Evolutionary conservation across 139 green algal genomes (phyloP).

Genomic region (Prasinococcaceae sp.): DNA sequence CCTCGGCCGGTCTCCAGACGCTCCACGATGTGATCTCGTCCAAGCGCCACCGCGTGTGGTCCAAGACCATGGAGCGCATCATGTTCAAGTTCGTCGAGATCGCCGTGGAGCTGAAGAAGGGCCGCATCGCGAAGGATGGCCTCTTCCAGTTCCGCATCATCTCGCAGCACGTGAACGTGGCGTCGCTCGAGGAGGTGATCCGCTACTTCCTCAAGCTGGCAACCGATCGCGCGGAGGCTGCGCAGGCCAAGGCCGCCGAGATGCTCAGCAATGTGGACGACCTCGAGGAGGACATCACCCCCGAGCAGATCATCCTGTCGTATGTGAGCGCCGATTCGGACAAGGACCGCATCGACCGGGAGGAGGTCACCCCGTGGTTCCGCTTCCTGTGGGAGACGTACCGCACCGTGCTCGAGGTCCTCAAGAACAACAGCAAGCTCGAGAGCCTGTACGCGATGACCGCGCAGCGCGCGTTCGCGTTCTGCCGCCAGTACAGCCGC

Average conservation of each 20-base stretch:
- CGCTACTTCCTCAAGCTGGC: conserved; percentile 91
- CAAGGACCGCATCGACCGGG: conserved; percentile 86
- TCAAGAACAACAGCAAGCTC: conserved; percentile 94
- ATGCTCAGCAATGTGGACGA: conserved; percentile 71
- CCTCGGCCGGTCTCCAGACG: conserved; percentile 59
- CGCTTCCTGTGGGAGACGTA: conserved; percentile 99
- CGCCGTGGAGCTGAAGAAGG: conserved; percentile 39
- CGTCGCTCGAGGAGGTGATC: conserved; percentile 91
- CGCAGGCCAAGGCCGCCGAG: conserved; percentile 28
- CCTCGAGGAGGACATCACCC: conserved; percentile 83
- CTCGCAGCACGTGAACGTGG: conserved; percentile 88
- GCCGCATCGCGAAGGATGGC: conserved; percentile 89
- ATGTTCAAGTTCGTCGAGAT: conserved; percentile 87
- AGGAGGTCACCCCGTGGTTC: conserved; percentile 98
- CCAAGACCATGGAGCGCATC: conserved; percentile 78
- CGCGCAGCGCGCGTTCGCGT: conserved; percentile 56
- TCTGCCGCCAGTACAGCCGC: conserved; percentile 94
- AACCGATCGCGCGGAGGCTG: conserved; percentile 72
- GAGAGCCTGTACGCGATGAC: conserved; percentile 88
- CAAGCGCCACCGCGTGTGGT: conserved; percentile 90
- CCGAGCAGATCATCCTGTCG: conserved; percentile 93
- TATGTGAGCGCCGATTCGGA: conserved; percentile 87
- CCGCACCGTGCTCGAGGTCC: conserved; percentile 84
- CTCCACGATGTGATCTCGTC: conserved; percentile 93
- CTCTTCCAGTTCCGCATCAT: conserved; percentile 97